phyloP scores from a whole-genome alignment of 2,329 filamentous ascomycete genomes.

The Fusarium agapanthi region DNA sequence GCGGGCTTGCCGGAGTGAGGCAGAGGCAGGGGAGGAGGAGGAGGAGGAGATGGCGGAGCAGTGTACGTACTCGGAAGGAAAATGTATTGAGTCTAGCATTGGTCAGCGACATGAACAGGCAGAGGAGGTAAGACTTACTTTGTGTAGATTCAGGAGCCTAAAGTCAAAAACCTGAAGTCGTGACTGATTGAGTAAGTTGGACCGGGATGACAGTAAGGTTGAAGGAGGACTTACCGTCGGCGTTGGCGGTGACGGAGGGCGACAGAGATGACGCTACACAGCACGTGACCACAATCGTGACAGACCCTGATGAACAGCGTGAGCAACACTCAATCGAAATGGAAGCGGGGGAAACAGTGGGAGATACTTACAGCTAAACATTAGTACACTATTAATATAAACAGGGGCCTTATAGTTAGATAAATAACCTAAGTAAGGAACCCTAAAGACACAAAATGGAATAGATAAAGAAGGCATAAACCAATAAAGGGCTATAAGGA shows the following conservation, averaged over 20 bases:
- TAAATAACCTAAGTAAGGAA: neutral
- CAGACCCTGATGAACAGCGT: neutral
- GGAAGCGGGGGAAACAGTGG: no score
- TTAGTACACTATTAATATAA: neutral
- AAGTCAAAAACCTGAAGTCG: neutral
- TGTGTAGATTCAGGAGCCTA: neutral
- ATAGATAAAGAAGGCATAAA: neutral
- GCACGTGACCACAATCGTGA: no score
- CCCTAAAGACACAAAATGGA: neutral
- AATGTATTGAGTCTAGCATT: neutral
- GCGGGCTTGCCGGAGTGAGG: neutral
- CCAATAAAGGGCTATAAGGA: neutral
- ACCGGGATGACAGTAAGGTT: neutral
- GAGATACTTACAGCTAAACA: neutral
- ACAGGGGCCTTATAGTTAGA: neutral
- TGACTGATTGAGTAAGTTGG: neutral
- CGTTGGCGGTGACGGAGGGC: no score
- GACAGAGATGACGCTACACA: no score
- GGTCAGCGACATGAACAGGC: neutral
- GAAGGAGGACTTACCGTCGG: neutral
- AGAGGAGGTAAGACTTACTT: neutral
- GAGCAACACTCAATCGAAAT: neutral
- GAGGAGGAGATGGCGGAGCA: neutral
- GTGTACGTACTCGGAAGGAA: neutral
- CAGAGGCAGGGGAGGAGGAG: neutral